phyloP scores from a whole-genome alignment of 257 asterid species.

The Cynanchum wilfordii region DNA sequence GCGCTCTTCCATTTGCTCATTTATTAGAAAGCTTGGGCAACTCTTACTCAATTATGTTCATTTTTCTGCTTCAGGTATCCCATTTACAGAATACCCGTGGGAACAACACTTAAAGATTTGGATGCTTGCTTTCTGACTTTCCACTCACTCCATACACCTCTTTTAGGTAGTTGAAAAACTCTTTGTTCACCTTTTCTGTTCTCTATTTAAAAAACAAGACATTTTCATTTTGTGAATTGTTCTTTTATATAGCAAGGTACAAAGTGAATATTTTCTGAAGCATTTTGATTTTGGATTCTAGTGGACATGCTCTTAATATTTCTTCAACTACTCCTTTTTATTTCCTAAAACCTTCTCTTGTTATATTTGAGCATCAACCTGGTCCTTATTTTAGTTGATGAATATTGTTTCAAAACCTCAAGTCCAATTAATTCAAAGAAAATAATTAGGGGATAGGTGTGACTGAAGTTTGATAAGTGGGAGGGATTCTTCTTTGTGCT shows the following conservation, averaged over 20 bases:
- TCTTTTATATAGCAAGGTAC: not conserved
- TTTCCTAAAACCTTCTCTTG: not conserved
- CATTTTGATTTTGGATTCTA: not conserved
- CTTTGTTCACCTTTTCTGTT: not conserved
- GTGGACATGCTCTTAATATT: not conserved
- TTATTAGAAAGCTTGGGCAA: not conserved
- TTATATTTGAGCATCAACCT: not conserved
- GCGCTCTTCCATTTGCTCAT: not conserved
- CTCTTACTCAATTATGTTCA: not conserved
- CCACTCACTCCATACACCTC: slow-evolving; percentile 82
- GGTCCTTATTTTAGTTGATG: not conserved
- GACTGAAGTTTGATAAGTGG: not conserved
- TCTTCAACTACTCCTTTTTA: not conserved
- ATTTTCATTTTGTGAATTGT: not conserved
- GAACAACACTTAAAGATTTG: slow-evolving; percentile 76
- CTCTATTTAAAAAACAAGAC: no score
- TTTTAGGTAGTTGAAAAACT: slow-evolving; percentile 42
- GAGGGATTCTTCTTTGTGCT: not conserved
- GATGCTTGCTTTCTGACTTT: slow-evolving; percentile 94
- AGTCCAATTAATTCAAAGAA: not conserved
- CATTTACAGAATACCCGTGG: slow-evolving; percentile 91
- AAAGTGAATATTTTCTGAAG: not conserved
- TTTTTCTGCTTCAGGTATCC: slow-evolving; percentile 62
- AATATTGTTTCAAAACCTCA: not conserved
- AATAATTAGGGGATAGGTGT: not conserved